Evolutionary conservation across 1,139 yeast genomes (phyloP), one percentile per base, ranked within the genome.

Genomic region (Blastobotrys apis): DNA sequence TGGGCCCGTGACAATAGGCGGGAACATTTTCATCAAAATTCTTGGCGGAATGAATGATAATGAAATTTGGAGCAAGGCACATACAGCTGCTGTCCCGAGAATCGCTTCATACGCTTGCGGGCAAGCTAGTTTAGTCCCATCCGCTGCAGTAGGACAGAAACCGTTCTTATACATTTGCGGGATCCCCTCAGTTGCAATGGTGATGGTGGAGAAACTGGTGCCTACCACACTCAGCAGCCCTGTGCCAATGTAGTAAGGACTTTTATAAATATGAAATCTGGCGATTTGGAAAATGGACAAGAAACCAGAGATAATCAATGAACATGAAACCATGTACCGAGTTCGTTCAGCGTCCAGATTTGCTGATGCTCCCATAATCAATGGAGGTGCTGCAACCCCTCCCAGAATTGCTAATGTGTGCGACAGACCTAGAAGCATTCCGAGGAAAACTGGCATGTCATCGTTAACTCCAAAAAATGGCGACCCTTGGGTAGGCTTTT

Each of bases 1-100:
- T 1, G 95, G 94, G 44, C 97, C 96, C 21, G 95, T 87, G 48
- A 88, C 96, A 41, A 86, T 69, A 31, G 94, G 87, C 21, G 96
- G 96, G 70, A 88, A 88, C 37, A 85, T 62, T 53, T 73, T 78
- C 63, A 83, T 86, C 55, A 88, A 73, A 15, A 73, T 56, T 47
- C 71, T 74, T 2, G 95, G 78, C 10, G 96, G 96, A 54, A 82
- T 65, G 62, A 87, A 87, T 2, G 94, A 81, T 44, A 84, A 63
- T 6, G 73, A 56, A 34, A 88, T 72, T 70, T 86, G 94, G 23
- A 87, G 59, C 33, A 88, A 70, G 1, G 87, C 83, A 66, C 95
- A 84, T 15, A 80, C 75, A 42, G 78, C 72, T n/a, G 87, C 81
- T 15, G 94, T 82, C 34, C 84, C 96, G 51, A 88, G 67, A 36